phyloP scores from a whole-genome alignment of 164 flowering plant genomes.

The Nelumbo lutea region DNA sequence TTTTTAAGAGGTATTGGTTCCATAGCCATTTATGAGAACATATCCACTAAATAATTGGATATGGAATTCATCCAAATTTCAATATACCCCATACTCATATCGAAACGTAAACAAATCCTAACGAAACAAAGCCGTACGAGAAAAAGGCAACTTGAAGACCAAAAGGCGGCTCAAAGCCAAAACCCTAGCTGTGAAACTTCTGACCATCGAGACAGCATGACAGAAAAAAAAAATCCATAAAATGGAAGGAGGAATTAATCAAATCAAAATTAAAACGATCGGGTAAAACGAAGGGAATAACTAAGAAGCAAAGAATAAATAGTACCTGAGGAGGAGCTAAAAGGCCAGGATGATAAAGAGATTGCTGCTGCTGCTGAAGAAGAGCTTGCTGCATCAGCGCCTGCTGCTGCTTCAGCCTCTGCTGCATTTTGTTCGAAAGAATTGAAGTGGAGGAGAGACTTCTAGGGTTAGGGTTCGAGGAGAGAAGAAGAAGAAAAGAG shows the following conservation, averaged over 20 bases:
- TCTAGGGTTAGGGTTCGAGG: conserved; percentile 1
- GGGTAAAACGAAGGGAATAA: not conserved
- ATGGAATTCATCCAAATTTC: no score
- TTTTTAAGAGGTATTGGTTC: no score
- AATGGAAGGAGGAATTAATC: not conserved
- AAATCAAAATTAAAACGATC: not conserved
- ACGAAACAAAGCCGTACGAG: not conserved
- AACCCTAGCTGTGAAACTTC: not conserved
- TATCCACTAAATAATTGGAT: no score
- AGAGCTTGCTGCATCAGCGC: conserved; percentile 55
- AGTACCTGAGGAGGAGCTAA: conserved; percentile 54
- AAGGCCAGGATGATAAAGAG: conserved; percentile 55
- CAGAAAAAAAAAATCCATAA: not conserved
- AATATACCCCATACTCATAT: no score
- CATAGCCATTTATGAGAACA: no score
- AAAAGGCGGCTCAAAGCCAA: not conserved
- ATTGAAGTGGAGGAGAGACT: not conserved
- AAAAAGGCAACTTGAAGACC: not conserved
- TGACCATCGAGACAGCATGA: not conserved
- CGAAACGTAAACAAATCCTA: no score
- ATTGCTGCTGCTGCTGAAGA: conserved; percentile 36
- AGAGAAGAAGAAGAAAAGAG: not conserved
- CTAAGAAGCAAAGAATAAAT: not conserved
- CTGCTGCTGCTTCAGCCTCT: conserved; percentile 44
- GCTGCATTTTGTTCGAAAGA: conserved; percentile 24